Conservation (phyloP, 2,329 filamentous ascomycete genomes). For the Alternaria novae-zelandiae region DNA sequence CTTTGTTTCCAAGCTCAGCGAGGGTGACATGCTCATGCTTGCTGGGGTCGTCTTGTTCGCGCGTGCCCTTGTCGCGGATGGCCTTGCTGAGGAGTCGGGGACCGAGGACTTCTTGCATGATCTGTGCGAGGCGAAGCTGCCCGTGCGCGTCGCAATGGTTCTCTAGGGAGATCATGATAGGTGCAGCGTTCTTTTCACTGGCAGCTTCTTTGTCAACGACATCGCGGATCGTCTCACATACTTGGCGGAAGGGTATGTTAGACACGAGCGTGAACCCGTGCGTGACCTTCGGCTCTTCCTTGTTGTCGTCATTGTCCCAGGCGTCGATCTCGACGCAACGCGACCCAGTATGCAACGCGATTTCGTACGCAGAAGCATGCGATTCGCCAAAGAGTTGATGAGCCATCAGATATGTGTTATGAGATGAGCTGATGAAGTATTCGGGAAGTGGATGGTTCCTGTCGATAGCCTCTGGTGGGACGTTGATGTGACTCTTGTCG, state of each 20-base stretch:
- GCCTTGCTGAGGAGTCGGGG: conserved; percentile 65
- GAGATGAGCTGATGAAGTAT: conserved; percentile 75
- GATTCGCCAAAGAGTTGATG: conserved; percentile 72
- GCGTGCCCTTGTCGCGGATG: conserved; percentile 62
- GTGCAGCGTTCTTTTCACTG: conserved; percentile 57
- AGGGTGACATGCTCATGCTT: conserved; percentile 61
- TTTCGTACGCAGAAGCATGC: conserved; percentile 68
- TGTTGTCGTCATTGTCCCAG: conserved; percentile 69
- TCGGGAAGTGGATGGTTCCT: conserved; percentile 67
- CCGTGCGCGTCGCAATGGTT: conserved; percentile 69
- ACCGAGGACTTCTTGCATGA: conserved; percentile 70
- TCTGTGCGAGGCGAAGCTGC: conserved; percentile 66
- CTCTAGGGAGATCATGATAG: conserved; percentile 70
- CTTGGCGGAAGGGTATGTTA: conserved; percentile 67
- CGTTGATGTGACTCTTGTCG: conserved; percentile 63
- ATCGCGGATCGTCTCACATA: conserved; percentile 70
- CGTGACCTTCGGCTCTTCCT: conserved; percentile 71
- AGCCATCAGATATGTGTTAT: conserved; percentile 75
- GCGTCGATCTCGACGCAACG: conserved; percentile 77
- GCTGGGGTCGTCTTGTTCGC: conserved; percentile 59
- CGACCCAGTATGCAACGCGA: conserved; percentile 66
- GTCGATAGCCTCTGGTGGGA: conserved; percentile 63
- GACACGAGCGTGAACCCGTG: conserved; percentile 74
- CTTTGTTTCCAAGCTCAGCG: conserved; percentile 65
- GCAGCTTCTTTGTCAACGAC: conserved; percentile 65